phyloP scores from a whole-genome alignment of 2,329 filamentous ascomycete species.

The Clarireedia homoeocarpa region DNA sequence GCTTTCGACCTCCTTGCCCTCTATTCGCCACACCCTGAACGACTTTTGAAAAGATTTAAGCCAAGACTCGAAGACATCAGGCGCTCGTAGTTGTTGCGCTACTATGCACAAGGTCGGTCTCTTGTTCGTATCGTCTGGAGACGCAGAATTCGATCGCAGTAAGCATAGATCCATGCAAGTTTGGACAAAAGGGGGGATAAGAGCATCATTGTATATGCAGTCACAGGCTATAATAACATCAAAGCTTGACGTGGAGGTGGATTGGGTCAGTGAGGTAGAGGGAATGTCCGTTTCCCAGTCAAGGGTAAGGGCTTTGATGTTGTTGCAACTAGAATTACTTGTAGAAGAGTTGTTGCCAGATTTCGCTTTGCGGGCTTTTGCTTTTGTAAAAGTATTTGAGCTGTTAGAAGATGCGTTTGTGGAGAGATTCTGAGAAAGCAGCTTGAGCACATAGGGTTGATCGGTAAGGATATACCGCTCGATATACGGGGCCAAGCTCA shows the following conservation, averaged over 20 bases:
- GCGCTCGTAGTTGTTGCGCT: conserved; percentile 80
- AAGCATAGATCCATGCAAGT: conserved; percentile 70
- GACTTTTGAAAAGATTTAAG: conserved; percentile 54
- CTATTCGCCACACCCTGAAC: conserved; percentile 73
- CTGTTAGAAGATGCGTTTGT: conserved; percentile 35
- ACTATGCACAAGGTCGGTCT: conserved; percentile 66
- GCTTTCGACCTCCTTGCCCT: not conserved
- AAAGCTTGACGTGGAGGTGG: conserved; percentile 40
- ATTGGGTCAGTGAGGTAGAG: conserved; percentile 21
- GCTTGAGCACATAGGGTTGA: conserved; percentile 72
- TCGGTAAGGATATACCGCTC: conserved; percentile 70
- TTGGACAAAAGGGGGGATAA: conserved; percentile 74
- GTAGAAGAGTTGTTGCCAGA: not conserved
- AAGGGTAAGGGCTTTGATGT: conserved; percentile 35
- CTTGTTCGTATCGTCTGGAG: conserved; percentile 6
- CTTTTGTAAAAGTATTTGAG: not conserved
- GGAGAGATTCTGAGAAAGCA: conserved; percentile 68
- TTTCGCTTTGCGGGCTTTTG: conserved; percentile 18
- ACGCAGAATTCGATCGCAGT: conserved; percentile 35
- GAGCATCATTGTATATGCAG: conserved; percentile 88
- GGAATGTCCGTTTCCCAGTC: conserved; percentile 67
- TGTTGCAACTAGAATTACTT: not conserved
- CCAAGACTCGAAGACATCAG: conserved; percentile 81
- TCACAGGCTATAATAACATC: conserved; percentile 80
- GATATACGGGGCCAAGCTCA: conserved; percentile 56